Base-by-base conservation (phyloP, 192 early-diverging fungal genomes). In the Podila epicladia region DNA sequence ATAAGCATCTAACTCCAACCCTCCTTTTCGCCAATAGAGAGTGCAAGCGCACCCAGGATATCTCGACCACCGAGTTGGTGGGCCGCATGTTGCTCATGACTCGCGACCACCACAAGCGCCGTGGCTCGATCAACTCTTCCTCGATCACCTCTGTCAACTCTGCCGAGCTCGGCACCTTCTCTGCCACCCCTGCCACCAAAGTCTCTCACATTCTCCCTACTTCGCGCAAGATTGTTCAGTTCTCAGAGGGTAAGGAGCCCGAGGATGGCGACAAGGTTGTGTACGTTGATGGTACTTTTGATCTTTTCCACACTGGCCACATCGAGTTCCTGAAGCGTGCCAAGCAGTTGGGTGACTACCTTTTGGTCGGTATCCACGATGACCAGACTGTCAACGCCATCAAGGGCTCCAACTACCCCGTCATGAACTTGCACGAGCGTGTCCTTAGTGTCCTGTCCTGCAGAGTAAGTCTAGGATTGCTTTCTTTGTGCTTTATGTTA, bases 11-110 rank as follows among this genome's bases (percentile, higher is more conserved):
- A 2, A 4, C 55, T 29, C 57, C 31, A 5, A 3, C 57, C 49
- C 4, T 4, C 15, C 7, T 41, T 31, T 9, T 6, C 50, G 29
- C 0, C 48, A 17, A 29, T 29, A 87, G 90, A 74, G 96, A 99
- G 83, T 99, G 95, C 86, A 97, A 95, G 89, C 93, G 97, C 73
- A 99, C 96, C 1, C 90, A 95, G 72, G 96, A 96, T 24, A 93
- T 99, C 50, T 97, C 95, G n/a, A 99, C 97, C 2, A 99, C 97
- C 20, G 97, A 97, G 86, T 86, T 99, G 28, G 96, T 99, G 6
- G 95, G 96, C 26, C 90, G 97, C 64, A 99, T 99, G 96, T 86
- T 98, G 74, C 83, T 97, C 60, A 92, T 97, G 91, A 93, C 94
- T 19, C 89, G 87, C 68, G 94, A 95, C 85, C 95, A 98, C 84